These are phyloP conservation scores for Apophysomyces sp. DNA, from an alignment of 371 early-diverging fungal species.

Conservation along the genomic window DNA sequence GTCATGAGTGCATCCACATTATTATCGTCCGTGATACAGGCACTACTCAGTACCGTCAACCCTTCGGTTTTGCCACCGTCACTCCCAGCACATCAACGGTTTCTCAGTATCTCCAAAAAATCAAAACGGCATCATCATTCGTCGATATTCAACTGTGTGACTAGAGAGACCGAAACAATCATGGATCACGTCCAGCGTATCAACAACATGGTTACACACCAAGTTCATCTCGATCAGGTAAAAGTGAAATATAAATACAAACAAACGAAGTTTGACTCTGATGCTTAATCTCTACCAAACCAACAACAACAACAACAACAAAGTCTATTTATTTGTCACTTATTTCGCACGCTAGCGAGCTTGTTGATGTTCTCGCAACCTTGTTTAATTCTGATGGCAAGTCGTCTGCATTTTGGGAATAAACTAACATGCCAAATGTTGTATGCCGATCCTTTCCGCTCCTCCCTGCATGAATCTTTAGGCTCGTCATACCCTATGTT, in stretches of 20 bases:
- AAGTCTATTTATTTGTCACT: not conserved
- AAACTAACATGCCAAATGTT: not conserved
- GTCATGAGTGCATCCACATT: slow-evolving; percentile 6
- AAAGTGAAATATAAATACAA: not conserved
- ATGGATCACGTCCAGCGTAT: not conserved
- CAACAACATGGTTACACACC: not conserved
- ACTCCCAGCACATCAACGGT: slow-evolving; percentile 25
- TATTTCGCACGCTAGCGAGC: not conserved
- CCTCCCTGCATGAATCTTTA: not conserved
- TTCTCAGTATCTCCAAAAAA: slow-evolving; percentile 23
- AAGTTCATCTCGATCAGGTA: not conserved
- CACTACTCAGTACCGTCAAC: slow-evolving; percentile 9
- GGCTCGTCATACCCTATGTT: not conserved
- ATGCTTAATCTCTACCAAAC: not conserved
- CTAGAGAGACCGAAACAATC: not conserved
- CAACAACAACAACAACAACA: no score
- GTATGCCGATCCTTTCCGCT: not conserved
- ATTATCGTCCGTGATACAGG: slow-evolving; percentile 1
- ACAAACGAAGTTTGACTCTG: not conserved
- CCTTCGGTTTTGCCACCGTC: slow-evolving; percentile 11
- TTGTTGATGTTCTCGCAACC: not conserved
- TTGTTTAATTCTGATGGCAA: not conserved
- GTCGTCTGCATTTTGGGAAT: not conserved
- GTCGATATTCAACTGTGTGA: not conserved
- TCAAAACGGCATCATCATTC: not conserved